Percentiles rank a stretch among this genome's conserved stretches.
phyloP scores from a whole-genome alignment of 2,329 filamentous ascomycete species.

The Oidium heveae region DNA sequence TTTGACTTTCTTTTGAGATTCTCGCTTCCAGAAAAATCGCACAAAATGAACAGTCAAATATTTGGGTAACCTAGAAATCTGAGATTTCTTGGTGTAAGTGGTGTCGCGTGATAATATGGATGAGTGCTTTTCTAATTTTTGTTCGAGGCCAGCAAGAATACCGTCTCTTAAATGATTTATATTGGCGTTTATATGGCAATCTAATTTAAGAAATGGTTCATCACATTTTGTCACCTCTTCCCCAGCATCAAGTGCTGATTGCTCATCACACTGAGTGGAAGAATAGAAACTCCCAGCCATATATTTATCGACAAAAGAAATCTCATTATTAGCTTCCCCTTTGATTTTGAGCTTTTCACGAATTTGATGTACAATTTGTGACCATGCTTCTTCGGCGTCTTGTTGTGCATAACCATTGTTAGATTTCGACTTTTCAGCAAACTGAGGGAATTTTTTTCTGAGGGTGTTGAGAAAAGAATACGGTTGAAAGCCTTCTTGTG shows the following conservation, averaged over 20 bases:
- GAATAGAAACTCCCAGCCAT: conserved; percentile 64
- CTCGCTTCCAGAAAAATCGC: conserved; percentile 91
- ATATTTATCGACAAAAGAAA: conserved; percentile 73
- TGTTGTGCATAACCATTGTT: conserved; percentile 84
- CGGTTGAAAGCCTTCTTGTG: conserved; percentile 67
- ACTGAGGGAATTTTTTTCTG: conserved; percentile 64
- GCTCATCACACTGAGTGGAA: conserved; percentile 60
- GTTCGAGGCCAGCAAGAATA: conserved; percentile 53
- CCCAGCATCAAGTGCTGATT: conserved; percentile 44
- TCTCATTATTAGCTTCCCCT: conserved; percentile 27
- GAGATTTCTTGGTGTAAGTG: conserved; percentile 71
- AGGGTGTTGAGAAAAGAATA: conserved; percentile 61
- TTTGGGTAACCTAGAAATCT: conserved; percentile 72
- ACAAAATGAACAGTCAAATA: conserved; percentile 95
- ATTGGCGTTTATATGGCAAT: conserved; percentile 74
- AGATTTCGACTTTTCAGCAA: conserved; percentile 66
- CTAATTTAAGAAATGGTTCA: conserved; percentile 72
- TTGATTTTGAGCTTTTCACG: conserved; percentile 51
- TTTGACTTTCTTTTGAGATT: conserved; percentile 95
- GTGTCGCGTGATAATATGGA: conserved; percentile 53
- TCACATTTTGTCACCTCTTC: conserved; percentile 42
- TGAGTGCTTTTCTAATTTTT: conserved; percentile 80
- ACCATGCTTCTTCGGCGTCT: conserved; percentile 96
- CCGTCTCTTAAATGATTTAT: conserved; percentile 86
- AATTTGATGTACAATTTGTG: conserved; percentile 70